phyloP scores from a whole-genome alignment of 2,329 filamentous ascomycete species.

The Coleophoma eucalyptorum region DNA sequence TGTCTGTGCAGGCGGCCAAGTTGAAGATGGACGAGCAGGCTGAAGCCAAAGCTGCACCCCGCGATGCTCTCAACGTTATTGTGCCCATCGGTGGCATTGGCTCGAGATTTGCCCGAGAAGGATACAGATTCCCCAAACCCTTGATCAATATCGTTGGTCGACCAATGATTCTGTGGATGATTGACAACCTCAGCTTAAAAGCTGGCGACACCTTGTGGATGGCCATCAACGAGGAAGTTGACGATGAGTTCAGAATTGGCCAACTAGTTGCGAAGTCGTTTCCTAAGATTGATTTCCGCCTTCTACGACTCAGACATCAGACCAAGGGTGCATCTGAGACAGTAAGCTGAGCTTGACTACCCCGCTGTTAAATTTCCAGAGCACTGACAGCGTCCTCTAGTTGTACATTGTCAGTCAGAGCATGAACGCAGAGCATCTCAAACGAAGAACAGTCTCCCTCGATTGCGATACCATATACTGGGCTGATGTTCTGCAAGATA shows the following conservation, averaged over 20 bases:
- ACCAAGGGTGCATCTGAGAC: constrained; percentile 27
- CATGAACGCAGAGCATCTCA: constrained; percentile 24
- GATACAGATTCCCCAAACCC: constrained; percentile 27
- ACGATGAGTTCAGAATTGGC: constrained; percentile 25
- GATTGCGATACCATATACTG: constrained; percentile 31
- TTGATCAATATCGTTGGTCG: constrained; percentile 29
- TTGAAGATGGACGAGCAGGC: neutral
- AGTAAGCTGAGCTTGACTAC: constrained; percentile 9
- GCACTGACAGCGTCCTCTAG: constrained; percentile 5
- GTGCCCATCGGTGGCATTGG: constrained; percentile 29
- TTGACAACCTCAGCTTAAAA: constrained; percentile 23
- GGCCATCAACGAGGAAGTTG: constrained; percentile 25
- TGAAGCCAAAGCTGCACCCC: neutral
- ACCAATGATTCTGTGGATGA: constrained; percentile 27
- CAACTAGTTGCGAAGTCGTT: constrained; percentile 23
- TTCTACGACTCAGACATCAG: constrained; percentile 21
- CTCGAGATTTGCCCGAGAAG: constrained; percentile 25
- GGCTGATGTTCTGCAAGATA: constrained; percentile 24
- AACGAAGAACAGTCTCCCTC: constrained; percentile 24
- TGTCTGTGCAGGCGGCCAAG: neutral
- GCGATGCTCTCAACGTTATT: constrained; percentile 25
- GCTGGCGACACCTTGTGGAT: constrained; percentile 25
- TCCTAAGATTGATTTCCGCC: constrained; percentile 19
- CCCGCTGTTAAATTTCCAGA: neutral
- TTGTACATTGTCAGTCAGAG: constrained; percentile 26